Conservation (phyloP, 2,329 filamentous ascomycete genomes). For the Aspergillus arachidicola region DNA sequence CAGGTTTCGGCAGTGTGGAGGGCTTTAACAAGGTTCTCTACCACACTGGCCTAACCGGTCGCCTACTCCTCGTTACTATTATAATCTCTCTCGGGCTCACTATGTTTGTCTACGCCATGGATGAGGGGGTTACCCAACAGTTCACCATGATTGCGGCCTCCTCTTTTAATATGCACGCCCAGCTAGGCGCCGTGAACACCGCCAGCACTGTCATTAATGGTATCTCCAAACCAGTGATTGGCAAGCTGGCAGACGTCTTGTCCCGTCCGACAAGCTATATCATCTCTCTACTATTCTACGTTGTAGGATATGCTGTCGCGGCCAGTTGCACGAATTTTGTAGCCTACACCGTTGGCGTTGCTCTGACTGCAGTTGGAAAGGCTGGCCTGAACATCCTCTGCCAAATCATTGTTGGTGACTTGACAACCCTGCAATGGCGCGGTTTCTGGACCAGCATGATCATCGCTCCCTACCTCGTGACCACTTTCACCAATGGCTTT, state of each 20-base stretch:
- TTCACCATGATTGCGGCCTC: neutral
- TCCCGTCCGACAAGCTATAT: neutral
- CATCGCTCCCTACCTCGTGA: slow-evolving; percentile 41
- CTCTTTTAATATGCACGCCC: neutral
- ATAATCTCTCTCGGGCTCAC: neutral
- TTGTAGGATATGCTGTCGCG: neutral
- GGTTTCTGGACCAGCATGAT: slow-evolving; percentile 28
- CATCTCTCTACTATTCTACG: neutral
- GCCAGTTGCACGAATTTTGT: slow-evolving; percentile 20
- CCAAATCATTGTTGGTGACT: slow-evolving; percentile 32
- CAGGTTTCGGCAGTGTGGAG: neutral
- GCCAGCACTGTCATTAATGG: neutral
- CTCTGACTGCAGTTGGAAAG: slow-evolving; percentile 31
- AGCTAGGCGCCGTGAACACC: neutral
- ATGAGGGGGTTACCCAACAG: neutral
- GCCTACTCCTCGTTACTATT: neutral
- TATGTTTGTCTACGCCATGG: neutral
- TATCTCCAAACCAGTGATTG: neutral
- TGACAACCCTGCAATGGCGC: slow-evolving; percentile 33
- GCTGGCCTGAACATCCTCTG: slow-evolving; percentile 31
- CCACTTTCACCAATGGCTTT: slow-evolving; percentile 46
- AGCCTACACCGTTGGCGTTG: slow-evolving; percentile 29
- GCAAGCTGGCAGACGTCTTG: neutral
- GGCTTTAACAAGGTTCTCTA: neutral
- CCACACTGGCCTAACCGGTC: neutral